Evolutionary conservation across 352 stramenopile species (phyloP).

Genomic region (Thalassiosira sp.): DNA sequence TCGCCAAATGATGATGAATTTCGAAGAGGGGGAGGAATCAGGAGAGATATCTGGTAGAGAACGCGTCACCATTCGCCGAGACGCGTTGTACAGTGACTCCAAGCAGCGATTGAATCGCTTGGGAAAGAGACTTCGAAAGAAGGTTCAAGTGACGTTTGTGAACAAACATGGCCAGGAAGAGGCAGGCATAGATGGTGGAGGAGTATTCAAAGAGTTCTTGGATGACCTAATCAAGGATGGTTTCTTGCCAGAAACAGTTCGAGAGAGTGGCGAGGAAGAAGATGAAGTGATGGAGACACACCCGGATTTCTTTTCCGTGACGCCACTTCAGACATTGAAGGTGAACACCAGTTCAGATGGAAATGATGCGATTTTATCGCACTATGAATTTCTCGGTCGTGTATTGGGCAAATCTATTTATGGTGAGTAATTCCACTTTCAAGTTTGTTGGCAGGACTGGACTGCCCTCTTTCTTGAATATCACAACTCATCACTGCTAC

Average conservation of each 20-base stretch:
- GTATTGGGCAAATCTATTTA: slow-evolving; percentile 96
- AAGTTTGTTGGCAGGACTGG: slow-evolving; percentile 18
- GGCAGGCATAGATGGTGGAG: slow-evolving; percentile 96
- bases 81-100: slow-evolving; percentile 87
- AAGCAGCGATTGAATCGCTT: slow-evolving; percentile 88
- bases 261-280: slow-evolving; percentile 12
- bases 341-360: slow-evolving; percentile 57
- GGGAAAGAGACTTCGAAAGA: slow-evolving; percentile 85
- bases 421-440: slow-evolving; percentile 33
- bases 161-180: slow-evolving; percentile 91
- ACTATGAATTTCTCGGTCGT: slow-evolving; percentile 94
- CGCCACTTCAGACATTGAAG: slow-evolving; percentile 65
- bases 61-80: slow-evolving; percentile 66
- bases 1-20: slow-evolving; percentile 59
- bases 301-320: slow-evolving; percentile 73
- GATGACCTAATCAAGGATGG: slow-evolving; percentile 91
- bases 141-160: slow-evolving; percentile 89
- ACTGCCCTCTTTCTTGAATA: slow-evolving; percentile 84
- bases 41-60: slow-evolving; percentile 56
- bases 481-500: slow-evolving; percentile 87
- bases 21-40: slow-evolving; percentile 35
- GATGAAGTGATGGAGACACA: slow-evolving; percentile 20
- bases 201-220: slow-evolving; percentile 98
- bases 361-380: slow-evolving; percentile 24
- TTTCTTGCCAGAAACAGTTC: slow-evolving; percentile 84